These are phyloP conservation scores for Tillandsia fasciculata DNA, from an alignment of 176 grass and related monocot genomes.

Conservation along the genomic window DNA sequence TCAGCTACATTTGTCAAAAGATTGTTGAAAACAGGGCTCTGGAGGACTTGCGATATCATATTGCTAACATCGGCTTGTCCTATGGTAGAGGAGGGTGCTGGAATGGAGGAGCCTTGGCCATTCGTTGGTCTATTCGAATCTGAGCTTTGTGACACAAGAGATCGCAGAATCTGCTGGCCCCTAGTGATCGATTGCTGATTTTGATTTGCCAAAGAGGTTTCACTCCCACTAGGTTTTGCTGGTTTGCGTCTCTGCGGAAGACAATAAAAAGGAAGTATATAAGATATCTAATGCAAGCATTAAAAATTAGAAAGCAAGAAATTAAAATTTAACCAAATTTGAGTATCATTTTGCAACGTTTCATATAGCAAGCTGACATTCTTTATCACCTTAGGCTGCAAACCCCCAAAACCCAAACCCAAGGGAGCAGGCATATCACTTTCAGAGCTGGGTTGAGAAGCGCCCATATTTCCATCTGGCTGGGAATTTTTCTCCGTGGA, in stretches of 20 bases:
- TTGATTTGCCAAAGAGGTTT: constrained; percentile 26
- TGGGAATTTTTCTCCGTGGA: constrained; percentile 14
- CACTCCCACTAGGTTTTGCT: constrained; percentile 20
- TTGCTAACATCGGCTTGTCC: constrained; percentile 43
- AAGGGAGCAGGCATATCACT: constrained; percentile 39
- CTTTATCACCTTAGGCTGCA: constrained; percentile 64
- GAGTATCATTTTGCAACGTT: constrained; percentile 5
- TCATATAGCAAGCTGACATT: constrained; percentile 8
- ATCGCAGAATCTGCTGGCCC: constrained; percentile 49
- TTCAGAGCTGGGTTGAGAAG: constrained; percentile 23
- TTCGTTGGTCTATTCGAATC: constrained; percentile 13
- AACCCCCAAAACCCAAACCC: constrained; percentile 70
- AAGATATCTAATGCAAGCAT: constrained; percentile 7
- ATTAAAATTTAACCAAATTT: constrained; percentile 1
- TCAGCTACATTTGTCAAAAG: constrained; percentile 55
- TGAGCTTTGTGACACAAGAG: constrained; percentile 37
- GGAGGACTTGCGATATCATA: constrained; percentile 70
- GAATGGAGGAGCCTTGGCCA: constrained; percentile 2
- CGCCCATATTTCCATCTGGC: constrained; percentile 11
- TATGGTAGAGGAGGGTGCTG: constrained; percentile 20
- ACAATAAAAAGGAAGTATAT: constrained; percentile 6
- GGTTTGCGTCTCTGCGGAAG: constrained; percentile 39
- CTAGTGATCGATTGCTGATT: constrained; percentile 37
- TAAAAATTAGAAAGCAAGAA: constrained; percentile 8
- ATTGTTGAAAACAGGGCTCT: constrained; percentile 47